Percentiles rank a stretch among this genome's conserved stretches.
phyloP scores from a whole-genome alignment of 2,329 filamentous ascomycete genomes.

The Neofusicoccum ribis region DNA sequence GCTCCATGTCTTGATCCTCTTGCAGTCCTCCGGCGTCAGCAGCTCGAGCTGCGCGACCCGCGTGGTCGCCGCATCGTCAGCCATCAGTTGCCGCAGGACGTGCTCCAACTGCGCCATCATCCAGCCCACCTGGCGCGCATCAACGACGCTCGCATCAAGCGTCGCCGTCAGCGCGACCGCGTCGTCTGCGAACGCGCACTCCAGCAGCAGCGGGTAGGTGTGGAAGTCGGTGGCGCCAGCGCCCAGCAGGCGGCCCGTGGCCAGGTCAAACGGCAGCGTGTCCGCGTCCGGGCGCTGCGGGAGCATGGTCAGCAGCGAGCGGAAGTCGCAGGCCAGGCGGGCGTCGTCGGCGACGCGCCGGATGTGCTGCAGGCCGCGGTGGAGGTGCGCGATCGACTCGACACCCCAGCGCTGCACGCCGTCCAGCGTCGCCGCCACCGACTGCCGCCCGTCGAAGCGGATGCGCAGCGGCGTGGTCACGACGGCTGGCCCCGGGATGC shows the following conservation, averaged over 20 bases:
- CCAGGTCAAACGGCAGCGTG: slow-evolving; percentile 49
- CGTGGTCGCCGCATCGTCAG: neutral
- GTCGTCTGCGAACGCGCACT: slow-evolving; percentile 57
- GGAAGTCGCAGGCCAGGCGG: slow-evolving; percentile 51
- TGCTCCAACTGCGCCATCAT: slow-evolving; percentile 55
- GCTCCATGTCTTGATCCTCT: slow-evolving; percentile 39
- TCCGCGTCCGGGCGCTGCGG: slow-evolving; percentile 39
- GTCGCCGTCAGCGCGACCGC: slow-evolving; percentile 62
- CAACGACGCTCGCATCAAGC: slow-evolving; percentile 63
- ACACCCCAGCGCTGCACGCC: slow-evolving; percentile 58
- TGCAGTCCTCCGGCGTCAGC: slow-evolving; percentile 38
- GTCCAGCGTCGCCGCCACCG: slow-evolving; percentile 55
- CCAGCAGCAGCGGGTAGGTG: slow-evolving; percentile 64
- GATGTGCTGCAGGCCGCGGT: slow-evolving; percentile 63
- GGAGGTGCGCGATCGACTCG: slow-evolving; percentile 63
- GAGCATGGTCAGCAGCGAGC: slow-evolving; percentile 39
- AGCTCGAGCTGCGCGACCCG: slow-evolving; percentile 38
- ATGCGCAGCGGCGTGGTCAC: slow-evolving; percentile 61
- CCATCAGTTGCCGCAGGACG: slow-evolving; percentile 50
- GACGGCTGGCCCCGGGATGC: slow-evolving; percentile 63
- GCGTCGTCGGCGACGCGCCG: slow-evolving; percentile 50
- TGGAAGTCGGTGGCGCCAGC: slow-evolving; percentile 60
- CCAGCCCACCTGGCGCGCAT: slow-evolving; percentile 49
- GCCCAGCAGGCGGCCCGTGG: slow-evolving; percentile 35
- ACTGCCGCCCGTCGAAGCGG: slow-evolving; percentile 21